A percentile compares a stretch with the other conserved stretches of the same genome.
Conservation (phyloP, 352 stramenopile species). For the Globisporangium camurandrum region DNA sequence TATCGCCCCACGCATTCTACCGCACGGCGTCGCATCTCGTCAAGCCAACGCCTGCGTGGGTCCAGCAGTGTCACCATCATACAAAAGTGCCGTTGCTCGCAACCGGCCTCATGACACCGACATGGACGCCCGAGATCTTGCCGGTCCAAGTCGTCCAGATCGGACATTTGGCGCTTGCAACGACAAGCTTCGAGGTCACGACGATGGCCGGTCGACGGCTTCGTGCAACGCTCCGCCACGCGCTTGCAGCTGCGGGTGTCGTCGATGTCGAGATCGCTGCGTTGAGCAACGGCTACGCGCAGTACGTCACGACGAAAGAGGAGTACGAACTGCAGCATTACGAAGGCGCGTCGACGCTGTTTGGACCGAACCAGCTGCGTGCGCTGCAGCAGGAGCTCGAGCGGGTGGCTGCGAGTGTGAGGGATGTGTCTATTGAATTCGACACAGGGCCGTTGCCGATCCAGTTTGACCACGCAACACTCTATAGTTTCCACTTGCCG, state of each 20-base stretch:
- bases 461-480: slow-evolving; percentile 25
- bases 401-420: slow-evolving; percentile 28
- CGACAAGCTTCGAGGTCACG: slow-evolving; percentile 51
- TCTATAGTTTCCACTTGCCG: slow-evolving; percentile 27
- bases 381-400: slow-evolving; percentile 47
- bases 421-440: slow-evolving; percentile 13
- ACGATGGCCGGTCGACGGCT: slow-evolving; percentile 56
- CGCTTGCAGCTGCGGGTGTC: slow-evolving; percentile 17
- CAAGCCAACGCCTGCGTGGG: slow-evolving; percentile 27
- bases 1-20: slow-evolving; percentile 28
- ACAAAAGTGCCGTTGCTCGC: slow-evolving; percentile 36
- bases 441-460: slow-evolving; percentile 25
- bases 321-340: slow-evolving; percentile 64
- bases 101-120: slow-evolving; percentile 33
- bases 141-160: slow-evolving; percentile 52
- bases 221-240: slow-evolving; percentile 19
- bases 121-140: too few species aligned
- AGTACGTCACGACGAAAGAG: slow-evolving; percentile 55
- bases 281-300: slow-evolving; percentile 52
- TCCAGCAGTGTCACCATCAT: slow-evolving; percentile 27
- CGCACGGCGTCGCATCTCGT: slow-evolving; percentile 13
- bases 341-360: slow-evolving; percentile 64
- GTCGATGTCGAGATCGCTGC: slow-evolving; percentile 41
- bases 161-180: slow-evolving; percentile 18
- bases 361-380: slow-evolving; percentile 53